Base-by-base conservation (phyloP, 495 filamentous ascomycete genomes). In the Aspergillus coremiiformis region DNA sequence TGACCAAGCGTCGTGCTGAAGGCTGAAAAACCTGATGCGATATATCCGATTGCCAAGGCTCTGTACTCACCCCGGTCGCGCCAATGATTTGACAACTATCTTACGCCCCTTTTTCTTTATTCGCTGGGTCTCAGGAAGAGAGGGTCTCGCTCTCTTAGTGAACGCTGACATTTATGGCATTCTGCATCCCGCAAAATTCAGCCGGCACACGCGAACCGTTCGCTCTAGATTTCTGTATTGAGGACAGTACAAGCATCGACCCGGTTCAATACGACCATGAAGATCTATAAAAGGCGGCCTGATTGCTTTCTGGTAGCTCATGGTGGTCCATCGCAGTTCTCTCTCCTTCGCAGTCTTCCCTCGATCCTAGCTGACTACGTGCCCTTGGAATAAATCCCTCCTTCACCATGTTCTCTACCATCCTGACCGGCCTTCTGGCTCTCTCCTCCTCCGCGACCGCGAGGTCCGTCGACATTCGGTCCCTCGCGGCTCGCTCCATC, bases 401-500 rank as follows among this genome's bases (percentile, higher is more conserved):
- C 23, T 29, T 35, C 26, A 5, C 46, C 29, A 12, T 37, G 30
- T 23, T 48, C 46, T 24, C 23, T 35, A 39, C 17, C 30, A 21
- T 55, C 27, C 21, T 39, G 5, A 46, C 58, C 27, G 32, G 29
- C 22, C 33, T 56, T 7, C 32, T 54, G 27, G 46, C 52, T 3
- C 35, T 53, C 32, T 39, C 52, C 39, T 41, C 30, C 11, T 54
- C 14, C 24, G 52, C 11, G 44, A 21, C 6, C 11, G 37, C 37
- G 6, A 5, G 15, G 17, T 11, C 37, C 9, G 1, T 41, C n/a
- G 21, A 41, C 4, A 3, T 14, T 12, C 47, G 29, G 8, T 27
- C 24, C 8, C 24, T 27, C 8, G 8, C 24, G 22, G 15, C 41
- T 33, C 60, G 51, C 41, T 66, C 66, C 23, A 64, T 69, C 33